A percentile compares a stretch with the other conserved stretches of the same genome.
phyloP scores from a whole-genome alignment of 768 basidiomycete genomes.

The Psilocybe cyanescens region DNA sequence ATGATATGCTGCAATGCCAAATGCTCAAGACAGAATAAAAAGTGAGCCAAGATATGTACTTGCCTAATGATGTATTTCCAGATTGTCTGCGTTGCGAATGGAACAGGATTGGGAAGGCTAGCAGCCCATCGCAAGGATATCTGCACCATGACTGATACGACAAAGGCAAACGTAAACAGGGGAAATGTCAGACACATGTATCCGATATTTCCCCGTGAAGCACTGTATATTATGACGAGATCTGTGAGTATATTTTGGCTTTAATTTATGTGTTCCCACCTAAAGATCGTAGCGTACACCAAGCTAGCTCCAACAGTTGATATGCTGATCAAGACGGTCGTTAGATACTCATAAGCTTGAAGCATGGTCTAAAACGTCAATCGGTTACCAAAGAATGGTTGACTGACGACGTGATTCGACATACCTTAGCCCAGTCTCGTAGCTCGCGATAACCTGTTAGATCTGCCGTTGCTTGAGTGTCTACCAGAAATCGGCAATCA shows the following conservation, averaged over 20 bases:
- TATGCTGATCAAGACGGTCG: slow-evolving; percentile 5
- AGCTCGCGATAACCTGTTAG: slow-evolving; percentile 4
- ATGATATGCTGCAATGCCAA: not conserved
- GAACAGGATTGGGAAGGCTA: slow-evolving; percentile 1
- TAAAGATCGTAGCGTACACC: slow-evolving; percentile 5
- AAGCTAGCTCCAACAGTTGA: slow-evolving; percentile 5
- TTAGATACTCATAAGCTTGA: not conserved
- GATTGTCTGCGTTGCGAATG: not conserved
- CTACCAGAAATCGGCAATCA: not conserved
- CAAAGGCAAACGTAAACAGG: slow-evolving; percentile 1
- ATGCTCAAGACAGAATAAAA: not conserved
- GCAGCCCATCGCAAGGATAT: not conserved
- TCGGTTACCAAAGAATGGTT: not conserved
- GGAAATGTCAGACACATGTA: slow-evolving; percentile 7
- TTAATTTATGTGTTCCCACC: not conserved
- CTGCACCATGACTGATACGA: slow-evolving; percentile 1
- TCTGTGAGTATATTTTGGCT: not conserved
- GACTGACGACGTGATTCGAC: not conserved
- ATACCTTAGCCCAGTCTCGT: slow-evolving; percentile 6
- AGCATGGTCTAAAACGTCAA: not conserved
- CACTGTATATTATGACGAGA: not conserved
- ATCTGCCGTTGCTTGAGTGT: slow-evolving; percentile 7
- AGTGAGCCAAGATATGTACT: not conserved
- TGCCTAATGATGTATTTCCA: slow-evolving; percentile 3
- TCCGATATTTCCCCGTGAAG: slow-evolving; percentile 6